Percentiles rank a stretch among this genome's conserved stretches.
Conservation (phyloP, 805 yeast species). For the Wilhelminamyces savonicus region DNA sequence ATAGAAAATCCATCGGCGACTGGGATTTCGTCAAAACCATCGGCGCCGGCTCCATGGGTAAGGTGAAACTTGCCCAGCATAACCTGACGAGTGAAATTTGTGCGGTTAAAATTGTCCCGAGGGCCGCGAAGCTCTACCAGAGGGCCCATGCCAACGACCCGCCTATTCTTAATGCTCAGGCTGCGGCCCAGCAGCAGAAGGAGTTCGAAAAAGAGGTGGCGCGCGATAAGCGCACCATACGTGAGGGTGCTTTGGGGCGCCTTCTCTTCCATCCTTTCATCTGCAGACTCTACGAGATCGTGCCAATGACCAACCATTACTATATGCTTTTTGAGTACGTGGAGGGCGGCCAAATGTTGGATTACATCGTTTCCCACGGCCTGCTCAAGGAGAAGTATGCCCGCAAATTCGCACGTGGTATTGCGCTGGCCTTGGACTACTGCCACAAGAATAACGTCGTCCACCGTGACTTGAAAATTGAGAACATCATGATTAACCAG, state of each 20-base stretch:
- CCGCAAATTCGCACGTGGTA: conserved; percentile 88
- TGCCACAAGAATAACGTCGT: conserved; percentile 92
- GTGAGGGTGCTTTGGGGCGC: conserved; percentile 93
- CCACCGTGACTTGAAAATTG: conserved; percentile 94
- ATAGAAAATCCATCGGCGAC: conserved; percentile 87
- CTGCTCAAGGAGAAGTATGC: conserved; percentile 91
- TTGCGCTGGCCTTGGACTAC: conserved; percentile 89
- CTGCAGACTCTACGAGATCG: conserved; percentile 87
- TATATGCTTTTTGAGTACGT: conserved; percentile 96
- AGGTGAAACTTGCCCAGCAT: conserved; percentile 90
- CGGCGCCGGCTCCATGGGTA: conserved; percentile 99
- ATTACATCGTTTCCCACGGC: conserved; percentile 95
- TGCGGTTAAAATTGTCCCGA: conserved; percentile 88
- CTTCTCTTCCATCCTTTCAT: conserved; percentile 87
- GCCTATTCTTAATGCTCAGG: conserved; percentile 55
- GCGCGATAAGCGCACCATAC: conserved; percentile 83
- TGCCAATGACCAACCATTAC: conserved; percentile 93
- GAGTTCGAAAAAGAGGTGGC: conserved; percentile 79
- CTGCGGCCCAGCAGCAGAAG: conserved; percentile 54
- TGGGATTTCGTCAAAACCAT: conserved; percentile 95
- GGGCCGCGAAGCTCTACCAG: conserved; percentile 75
- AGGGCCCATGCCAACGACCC: conserved; percentile 66
- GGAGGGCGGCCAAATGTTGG: conserved; percentile 96
- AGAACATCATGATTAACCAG: conserved; percentile 89
- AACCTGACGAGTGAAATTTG: conserved; percentile 75